Conservation (phyloP, 2,329 filamentous ascomycete genomes). For the Fusarium algeriense region DNA sequence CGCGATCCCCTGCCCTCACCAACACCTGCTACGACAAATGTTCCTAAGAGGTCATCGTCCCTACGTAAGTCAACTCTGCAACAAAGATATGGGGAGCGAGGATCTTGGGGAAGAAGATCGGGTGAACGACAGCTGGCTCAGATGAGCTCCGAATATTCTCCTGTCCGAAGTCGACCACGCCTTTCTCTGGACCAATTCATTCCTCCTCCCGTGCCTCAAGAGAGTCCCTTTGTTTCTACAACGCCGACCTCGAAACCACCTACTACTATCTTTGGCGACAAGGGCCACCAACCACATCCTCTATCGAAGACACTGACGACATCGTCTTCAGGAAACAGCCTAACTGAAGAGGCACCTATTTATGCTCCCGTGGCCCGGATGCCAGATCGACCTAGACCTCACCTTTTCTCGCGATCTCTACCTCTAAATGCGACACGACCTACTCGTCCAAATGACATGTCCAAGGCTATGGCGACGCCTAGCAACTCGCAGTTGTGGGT, state of each 20-base stretch:
- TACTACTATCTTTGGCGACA: slow-evolving; percentile 53
- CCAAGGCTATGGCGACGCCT: slow-evolving; percentile 60
- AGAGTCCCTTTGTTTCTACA: slow-evolving; percentile 72
- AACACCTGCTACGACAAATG: slow-evolving; percentile 61
- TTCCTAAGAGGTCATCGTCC: slow-evolving; percentile 79
- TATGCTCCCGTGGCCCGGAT: slow-evolving; percentile 49
- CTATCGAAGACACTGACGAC: slow-evolving; percentile 88
- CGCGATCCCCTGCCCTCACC: slow-evolving; percentile 60
- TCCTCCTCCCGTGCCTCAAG: slow-evolving; percentile 69
- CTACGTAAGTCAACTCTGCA: slow-evolving; percentile 89
- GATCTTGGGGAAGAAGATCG: slow-evolving; percentile 70
- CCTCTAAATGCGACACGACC: slow-evolving; percentile 56
- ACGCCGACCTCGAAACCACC: slow-evolving; percentile 64
- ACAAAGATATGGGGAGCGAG: slow-evolving; percentile 80
- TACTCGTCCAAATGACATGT: slow-evolving; percentile 50
- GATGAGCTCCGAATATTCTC: slow-evolving; percentile 65
- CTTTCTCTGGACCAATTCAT: slow-evolving; percentile 84
- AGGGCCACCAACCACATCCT: slow-evolving; percentile 76
- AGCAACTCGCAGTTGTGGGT: slow-evolving; percentile 69
- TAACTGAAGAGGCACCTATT: slow-evolving; percentile 73
- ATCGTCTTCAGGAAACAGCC: slow-evolving; percentile 84
- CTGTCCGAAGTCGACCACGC: slow-evolving; percentile 74
- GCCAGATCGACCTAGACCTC: slow-evolving; percentile 47
- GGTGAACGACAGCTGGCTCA: slow-evolving; percentile 68
- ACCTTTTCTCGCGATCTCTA: slow-evolving; percentile 55